Evolutionary conservation across 139 green algal genomes (phyloP).

Genomic region (Dunaliella primolecta): DNA sequence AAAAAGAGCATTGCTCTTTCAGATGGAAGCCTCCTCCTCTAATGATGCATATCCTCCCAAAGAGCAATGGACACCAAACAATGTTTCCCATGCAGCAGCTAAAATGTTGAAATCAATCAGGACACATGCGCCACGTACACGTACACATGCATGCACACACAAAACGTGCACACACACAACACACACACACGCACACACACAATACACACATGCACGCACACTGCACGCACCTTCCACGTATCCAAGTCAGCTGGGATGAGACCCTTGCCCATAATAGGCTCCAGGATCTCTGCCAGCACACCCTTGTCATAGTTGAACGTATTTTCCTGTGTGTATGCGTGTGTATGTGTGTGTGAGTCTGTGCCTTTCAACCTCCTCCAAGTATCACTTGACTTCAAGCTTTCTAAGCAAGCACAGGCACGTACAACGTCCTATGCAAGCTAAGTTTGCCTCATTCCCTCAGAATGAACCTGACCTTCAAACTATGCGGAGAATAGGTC

Average conservation of each 20-base stretch:
- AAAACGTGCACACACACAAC: slow-evolving; percentile 1
- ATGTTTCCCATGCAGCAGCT: too few species aligned
- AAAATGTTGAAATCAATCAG: too few species aligned
- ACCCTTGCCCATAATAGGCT: slow-evolving; percentile 99
- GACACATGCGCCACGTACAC: too few species aligned
- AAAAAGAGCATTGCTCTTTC: too few species aligned
- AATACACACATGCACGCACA: too few species aligned
- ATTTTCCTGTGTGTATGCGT: slow-evolving; percentile 70
- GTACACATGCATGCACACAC: not conserved
- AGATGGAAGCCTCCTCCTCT: too few species aligned
- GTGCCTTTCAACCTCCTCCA: not conserved
- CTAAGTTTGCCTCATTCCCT: too few species aligned
- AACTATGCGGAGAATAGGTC: too few species aligned
- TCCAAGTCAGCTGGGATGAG: slow-evolving; percentile 88
- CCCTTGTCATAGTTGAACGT: slow-evolving; percentile 95
- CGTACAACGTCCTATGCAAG: too few species aligned
- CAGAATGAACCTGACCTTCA: too few species aligned
- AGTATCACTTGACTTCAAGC: not conserved
- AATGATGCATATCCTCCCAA: too few species aligned
- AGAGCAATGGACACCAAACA: too few species aligned
- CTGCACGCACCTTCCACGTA: slow-evolving; percentile 58
- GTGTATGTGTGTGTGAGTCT: slow-evolving; percentile 4
- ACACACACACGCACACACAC: slow-evolving; percentile 12
- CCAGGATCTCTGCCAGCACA: slow-evolving; percentile 96
- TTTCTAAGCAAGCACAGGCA: not conserved